phyloP scores from a whole-genome alignment of 2,329 filamentous ascomycete genomes.

The Penicillium sp. region DNA sequence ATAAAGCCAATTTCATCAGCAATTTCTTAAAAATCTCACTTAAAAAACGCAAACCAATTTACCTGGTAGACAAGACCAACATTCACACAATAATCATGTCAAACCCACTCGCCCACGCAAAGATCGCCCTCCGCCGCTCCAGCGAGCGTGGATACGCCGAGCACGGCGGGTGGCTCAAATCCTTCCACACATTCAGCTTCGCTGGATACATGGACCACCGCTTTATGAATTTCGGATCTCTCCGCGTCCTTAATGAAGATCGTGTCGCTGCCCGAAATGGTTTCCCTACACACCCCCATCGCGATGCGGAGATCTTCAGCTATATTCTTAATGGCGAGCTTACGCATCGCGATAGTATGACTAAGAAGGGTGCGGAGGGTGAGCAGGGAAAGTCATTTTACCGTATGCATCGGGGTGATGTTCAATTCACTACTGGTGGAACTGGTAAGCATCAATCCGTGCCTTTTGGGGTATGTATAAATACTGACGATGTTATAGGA shows the following conservation, averaged over 20 bases:
- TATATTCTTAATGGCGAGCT: slow-evolving; percentile 85
- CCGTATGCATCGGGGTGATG: slow-evolving; percentile 73
- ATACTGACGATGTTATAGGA: slow-evolving; percentile 35
- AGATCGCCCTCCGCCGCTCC: slow-evolving; percentile 74
- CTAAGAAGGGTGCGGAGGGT: slow-evolving; percentile 66
- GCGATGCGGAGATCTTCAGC: slow-evolving; percentile 86
- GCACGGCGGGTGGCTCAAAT: slow-evolving; percentile 85
- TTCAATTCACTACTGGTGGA: slow-evolving; percentile 89
- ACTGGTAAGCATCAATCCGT: slow-evolving; percentile 52
- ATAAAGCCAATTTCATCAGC: neutral
- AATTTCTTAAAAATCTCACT: neutral
- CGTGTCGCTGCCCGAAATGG: slow-evolving; percentile 71
- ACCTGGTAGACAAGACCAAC: neutral
- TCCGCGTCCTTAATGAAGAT: slow-evolving; percentile 88
- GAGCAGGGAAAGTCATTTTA: slow-evolving; percentile 64
- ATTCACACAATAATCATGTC: slow-evolving; percentile 50
- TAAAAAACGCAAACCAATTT: neutral
- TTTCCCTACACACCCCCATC: slow-evolving; percentile 82
- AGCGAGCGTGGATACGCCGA: slow-evolving; percentile 71
- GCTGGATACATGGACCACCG: slow-evolving; percentile 68
- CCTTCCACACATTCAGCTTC: slow-evolving; percentile 84
- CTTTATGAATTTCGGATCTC: slow-evolving; percentile 69
- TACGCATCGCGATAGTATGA: slow-evolving; percentile 84
- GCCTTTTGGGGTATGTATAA: neutral
- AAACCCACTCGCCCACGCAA: slow-evolving; percentile 64